Evolutionary conservation across 2,329 filamentous ascomycete genomes (phyloP).

Genomic region (Didymella lethalis): DNA sequence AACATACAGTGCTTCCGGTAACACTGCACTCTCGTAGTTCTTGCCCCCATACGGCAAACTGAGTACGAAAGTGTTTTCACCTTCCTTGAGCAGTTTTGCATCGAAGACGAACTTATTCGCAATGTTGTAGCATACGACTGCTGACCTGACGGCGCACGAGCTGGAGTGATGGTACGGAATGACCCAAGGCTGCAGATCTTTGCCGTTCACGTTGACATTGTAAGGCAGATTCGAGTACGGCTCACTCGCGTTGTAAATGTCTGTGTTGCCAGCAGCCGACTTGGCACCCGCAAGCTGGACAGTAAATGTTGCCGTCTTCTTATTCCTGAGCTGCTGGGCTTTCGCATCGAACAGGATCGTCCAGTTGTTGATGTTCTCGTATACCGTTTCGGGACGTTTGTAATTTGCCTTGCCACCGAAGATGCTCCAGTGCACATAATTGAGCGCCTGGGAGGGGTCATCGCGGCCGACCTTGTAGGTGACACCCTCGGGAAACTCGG

Average conservation of each 20-base stretch:
- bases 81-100: slow-evolving; percentile 57
- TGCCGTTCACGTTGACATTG: slow-evolving; percentile 58
- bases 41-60: slow-evolving; percentile 68
- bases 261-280: slow-evolving; percentile 68
- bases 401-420: slow-evolving; percentile 65
- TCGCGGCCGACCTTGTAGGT: slow-evolving; percentile 65
- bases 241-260: slow-evolving; percentile 64
- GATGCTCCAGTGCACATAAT: slow-evolving; percentile 71
- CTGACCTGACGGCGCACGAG: slow-evolving; percentile 68
- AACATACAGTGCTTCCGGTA: slow-evolving; percentile 63
- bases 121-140: slow-evolving; percentile 68
- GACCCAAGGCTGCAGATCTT: slow-evolving; percentile 60
- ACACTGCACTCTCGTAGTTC: slow-evolving; percentile 64
- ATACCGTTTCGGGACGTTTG: slow-evolving; percentile 52
- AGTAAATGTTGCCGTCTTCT: slow-evolving; percentile 63
- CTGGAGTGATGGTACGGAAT: slow-evolving; percentile 67
- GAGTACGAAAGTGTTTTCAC: slow-evolving; percentile 64
- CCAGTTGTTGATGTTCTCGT: slow-evolving; percentile 49
- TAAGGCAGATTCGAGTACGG: slow-evolving; percentile 63
- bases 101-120: slow-evolving; percentile 67
- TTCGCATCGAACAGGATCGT: slow-evolving; percentile 26
- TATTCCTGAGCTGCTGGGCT: slow-evolving; percentile 49
- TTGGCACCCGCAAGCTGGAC: slow-evolving; percentile 70
- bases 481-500: slow-evolving; percentile 66
- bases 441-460: slow-evolving; percentile 60